Evolutionary conservation across 805 yeast species (phyloP).

Genomic region (Ogataea methylovora): DNA sequence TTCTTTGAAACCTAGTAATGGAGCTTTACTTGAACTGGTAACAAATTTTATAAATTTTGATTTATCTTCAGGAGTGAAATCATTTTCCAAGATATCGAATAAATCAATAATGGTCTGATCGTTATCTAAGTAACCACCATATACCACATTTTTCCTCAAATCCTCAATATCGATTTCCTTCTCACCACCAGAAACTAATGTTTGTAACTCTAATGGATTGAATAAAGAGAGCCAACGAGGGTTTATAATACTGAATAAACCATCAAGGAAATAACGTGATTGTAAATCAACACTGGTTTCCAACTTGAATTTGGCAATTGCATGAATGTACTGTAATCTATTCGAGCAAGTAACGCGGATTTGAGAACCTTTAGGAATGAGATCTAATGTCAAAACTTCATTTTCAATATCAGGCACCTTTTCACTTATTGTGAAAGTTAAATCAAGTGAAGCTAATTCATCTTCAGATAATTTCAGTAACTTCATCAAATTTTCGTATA

Average conservation of each 20-base stretch:
- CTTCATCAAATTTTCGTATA: conserved; percentile 59
- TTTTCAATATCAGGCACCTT: conserved; percentile 10
- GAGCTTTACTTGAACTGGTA: conserved; percentile 88
- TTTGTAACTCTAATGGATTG: conserved; percentile 75
- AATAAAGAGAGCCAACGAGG: conserved; percentile 79
- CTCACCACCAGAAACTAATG: conserved; percentile 75
- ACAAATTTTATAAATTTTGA: conserved; percentile 74
- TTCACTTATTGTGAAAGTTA: conserved; percentile 61
- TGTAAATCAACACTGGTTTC: conserved; percentile 55
- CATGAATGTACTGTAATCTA: conserved; percentile 65
- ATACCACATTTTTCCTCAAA: conserved; percentile 51
- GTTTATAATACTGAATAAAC: conserved; percentile 60
- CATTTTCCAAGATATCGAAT: conserved; percentile 65
- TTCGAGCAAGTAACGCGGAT: conserved; percentile 53
- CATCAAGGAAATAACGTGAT: conserved; percentile 57
- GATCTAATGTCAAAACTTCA: conserved; percentile 38
- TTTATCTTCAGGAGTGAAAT: conserved; percentile 56
- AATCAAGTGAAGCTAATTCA: conserved; percentile 51
- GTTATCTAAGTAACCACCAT: conserved; percentile 51
- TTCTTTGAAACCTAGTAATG: conserved; percentile 75
- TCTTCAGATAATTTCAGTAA: conserved; percentile 45
- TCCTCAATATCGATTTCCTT: conserved; percentile 66
- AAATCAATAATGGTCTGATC: conserved; percentile 58
- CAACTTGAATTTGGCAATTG: conserved; percentile 71
- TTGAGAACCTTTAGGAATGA: conserved; percentile 53